Evolutionary conservation across 2,329 filamentous ascomycete species (phyloP).

Genomic region (Pseudogymnoascus sp.): DNA sequence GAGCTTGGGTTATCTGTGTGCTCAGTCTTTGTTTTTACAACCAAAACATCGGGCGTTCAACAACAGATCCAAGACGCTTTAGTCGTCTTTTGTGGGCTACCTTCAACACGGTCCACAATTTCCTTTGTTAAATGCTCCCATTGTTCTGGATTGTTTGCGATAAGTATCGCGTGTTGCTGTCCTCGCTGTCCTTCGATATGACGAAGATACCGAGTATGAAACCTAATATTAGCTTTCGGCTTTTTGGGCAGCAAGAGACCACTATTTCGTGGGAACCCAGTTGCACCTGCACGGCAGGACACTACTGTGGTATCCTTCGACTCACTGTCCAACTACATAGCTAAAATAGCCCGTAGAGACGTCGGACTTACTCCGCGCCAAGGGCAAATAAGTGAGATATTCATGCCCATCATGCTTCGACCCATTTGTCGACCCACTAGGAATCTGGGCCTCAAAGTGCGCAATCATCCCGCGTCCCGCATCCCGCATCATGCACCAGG

Average conservation of each 20-base stretch:
- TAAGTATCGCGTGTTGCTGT: not conserved
- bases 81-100: constrained; percentile 50
- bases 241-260: constrained; percentile 1
- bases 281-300: not conserved
- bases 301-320: not conserved
- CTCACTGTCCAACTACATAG: constrained; percentile 4
- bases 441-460: not conserved
- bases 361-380: constrained; percentile 4
- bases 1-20: constrained; percentile 56
- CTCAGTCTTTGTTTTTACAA: constrained; percentile 76
- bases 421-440: constrained; percentile 5
- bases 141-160: constrained; percentile 1
- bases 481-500: not conserved
- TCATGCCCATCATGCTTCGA: constrained; percentile 5
- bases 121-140: constrained; percentile 25
- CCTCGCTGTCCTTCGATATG: not conserved
- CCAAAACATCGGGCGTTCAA: constrained; percentile 77
- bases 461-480: not conserved
- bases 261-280: constrained; percentile 6
- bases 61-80: constrained; percentile 61
- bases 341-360: constrained; percentile 7
- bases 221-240: not conserved
- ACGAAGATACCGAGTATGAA: not conserved
- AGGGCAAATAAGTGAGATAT: constrained; percentile 2
- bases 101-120: constrained; percentile 57